Conservation (phyloP, 2,329 filamentous ascomycete genomes). For the Aspergillus sp. region DNA sequence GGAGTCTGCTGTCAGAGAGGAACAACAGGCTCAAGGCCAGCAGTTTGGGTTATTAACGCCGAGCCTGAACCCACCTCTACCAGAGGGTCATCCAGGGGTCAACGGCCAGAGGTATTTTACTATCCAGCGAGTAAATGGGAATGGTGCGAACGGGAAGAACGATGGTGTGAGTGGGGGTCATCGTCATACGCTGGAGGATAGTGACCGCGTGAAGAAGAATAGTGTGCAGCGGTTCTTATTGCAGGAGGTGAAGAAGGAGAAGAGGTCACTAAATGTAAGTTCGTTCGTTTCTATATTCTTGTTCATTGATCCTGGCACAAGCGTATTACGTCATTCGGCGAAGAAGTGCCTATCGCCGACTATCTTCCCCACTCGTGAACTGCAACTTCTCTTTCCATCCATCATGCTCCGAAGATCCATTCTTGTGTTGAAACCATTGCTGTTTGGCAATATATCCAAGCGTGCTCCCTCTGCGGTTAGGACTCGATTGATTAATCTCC, state of each 20-base stretch:
- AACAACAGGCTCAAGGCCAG: conserved; percentile 17
- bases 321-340: conserved; percentile 18
- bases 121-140: conserved; percentile 75
- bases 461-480: not conserved
- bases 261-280: conserved; percentile 57
- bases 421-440: not conserved
- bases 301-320: not conserved
- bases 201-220: conserved; percentile 79
- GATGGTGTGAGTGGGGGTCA: conserved; percentile 72
- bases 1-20: not conserved
- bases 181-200: conserved; percentile 70
- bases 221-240: conserved; percentile 68
- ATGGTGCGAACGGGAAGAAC: conserved; percentile 70
- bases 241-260: conserved; percentile 66
- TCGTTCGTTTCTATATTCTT: conserved; percentile 27
- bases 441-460: not conserved
- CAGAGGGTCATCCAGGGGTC: conserved; percentile 50
- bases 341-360: not conserved
- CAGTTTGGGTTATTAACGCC: conserved; percentile 49
- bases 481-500: conserved; percentile 1
- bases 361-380: not conserved
- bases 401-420: not conserved
- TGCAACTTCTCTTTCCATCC: not conserved
- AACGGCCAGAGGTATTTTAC: conserved; percentile 66
- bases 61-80: conserved; percentile 41